Conservation (phyloP, 768 basidiomycete genomes). For the Tricholoma flavovirens region DNA sequence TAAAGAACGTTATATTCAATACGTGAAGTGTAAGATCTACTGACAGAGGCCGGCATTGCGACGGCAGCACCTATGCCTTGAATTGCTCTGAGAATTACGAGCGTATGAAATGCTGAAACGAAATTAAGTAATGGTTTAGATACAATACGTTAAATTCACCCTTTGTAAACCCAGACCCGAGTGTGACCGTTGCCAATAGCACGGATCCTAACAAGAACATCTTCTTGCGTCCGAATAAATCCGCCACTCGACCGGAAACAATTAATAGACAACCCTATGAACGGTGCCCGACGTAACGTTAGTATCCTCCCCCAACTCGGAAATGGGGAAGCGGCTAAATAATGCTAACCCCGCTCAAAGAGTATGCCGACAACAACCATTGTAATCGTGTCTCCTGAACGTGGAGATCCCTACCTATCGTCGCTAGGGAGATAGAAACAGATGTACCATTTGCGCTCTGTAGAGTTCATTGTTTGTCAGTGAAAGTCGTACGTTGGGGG, state of each 20-base stretch:
- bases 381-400: constrained; percentile 51
- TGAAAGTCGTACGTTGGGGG: background rate
- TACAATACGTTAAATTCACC: constrained; percentile 23
- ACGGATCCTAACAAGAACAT: constrained; percentile 58
- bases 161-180: constrained; percentile 63
- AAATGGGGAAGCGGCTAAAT: background rate
- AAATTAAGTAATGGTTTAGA: background rate
- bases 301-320: background rate
- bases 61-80: constrained; percentile 82
- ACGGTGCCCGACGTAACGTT: background rate
- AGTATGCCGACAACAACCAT: constrained; percentile 64
- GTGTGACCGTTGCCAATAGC: constrained; percentile 47
- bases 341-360: constrained; percentile 55
- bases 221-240: constrained; percentile 70
- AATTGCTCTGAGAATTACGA: constrained; percentile 69
- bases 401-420: constrained; percentile 43
- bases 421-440: constrained; percentile 46
- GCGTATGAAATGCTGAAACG: constrained; percentile 43
- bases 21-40: constrained; percentile 17
- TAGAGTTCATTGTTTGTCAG: background rate
- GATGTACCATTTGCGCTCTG: constrained; percentile 41
- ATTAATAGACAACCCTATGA: constrained; percentile 70
- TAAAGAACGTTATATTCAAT: constrained; percentile 1
- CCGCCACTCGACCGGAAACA: constrained; percentile 73
- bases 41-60: constrained; percentile 63